Base-by-base conservation (phyloP, 2,329 filamentous ascomycete species). In the Pezicula rhizophila region DNA sequence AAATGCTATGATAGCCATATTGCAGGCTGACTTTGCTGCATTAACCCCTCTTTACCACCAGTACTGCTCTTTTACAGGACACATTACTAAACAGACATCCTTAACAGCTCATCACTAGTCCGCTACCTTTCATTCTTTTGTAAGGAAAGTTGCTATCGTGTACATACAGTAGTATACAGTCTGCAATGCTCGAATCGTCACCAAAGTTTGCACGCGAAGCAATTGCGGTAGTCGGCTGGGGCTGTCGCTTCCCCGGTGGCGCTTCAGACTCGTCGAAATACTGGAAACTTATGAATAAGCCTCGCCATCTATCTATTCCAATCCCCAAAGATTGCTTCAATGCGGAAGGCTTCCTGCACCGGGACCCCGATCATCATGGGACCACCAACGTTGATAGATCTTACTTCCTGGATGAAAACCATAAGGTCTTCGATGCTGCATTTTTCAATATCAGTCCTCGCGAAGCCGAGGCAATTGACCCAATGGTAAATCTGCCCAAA, bases 401-500 rank as follows among this genome's bases (percentile, higher is more conserved):
- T 4, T 35, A 35, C n/a, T 35, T 11, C 11, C 33, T 35, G 33
- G 33, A 35, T n/a, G 33, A 35, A 35, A 11, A 11, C 3, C 11
- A 35, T 35, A n/a, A n/a, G 4, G n/a, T n/a, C 10, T 40, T 40
- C 37, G 37, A 40, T 5, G 12, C 37, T 3, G 12, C 10, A 10
- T 61, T 61, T 42, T 61, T 61, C 48, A 52, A 53, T 26, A 60
- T 61, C 37, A 45, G 46, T 3, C 48, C 52, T 10, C 25, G 40
- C 6, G 57, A 61, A 42, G 58, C 57, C 18, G 47, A 52, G 15
- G 33, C 47, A 3, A 58, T 61, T 49, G 59, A 61, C n/a, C n/a
- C n/a, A n/a, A n/a, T n/a, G n/a, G n/a, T n/a, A n/a, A n/a, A n/a
- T n/a, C n/a, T n/a, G n/a, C n/a, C n/a, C n/a, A n/a, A n/a, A n/a